Percentiles rank a stretch among this genome's conserved stretches.
These are phyloP conservation scores for Aspergillus sclerotioniger DNA, from an alignment of 495 filamentous ascomycete genomes.

Conservation along the genomic window DNA sequence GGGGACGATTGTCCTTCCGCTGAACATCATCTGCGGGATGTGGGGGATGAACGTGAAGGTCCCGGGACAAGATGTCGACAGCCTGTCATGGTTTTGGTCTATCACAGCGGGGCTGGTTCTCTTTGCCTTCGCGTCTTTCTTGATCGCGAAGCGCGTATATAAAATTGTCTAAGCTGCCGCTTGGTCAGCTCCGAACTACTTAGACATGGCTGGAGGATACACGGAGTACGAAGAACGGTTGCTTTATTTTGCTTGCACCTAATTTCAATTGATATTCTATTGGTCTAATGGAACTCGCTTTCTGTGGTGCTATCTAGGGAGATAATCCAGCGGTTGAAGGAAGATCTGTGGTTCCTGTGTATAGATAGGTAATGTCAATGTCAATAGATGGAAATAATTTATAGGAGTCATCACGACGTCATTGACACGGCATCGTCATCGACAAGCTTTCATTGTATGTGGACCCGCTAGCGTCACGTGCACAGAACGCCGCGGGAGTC, in stretches of 20 bases:
- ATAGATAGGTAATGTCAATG: too few species aligned
- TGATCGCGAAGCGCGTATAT: conserved; percentile 78
- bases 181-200: not conserved
- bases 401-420: too few species aligned
- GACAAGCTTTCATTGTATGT: too few species aligned
- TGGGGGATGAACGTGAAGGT: conserved; percentile 99
- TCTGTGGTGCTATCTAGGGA: too few species aligned
- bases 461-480: too few species aligned
- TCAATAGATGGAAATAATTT: too few species aligned
- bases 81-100: conserved; percentile 62
- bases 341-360: too few species aligned
- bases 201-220: not conserved
- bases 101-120: conserved; percentile 71
- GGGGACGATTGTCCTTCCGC: conserved; percentile 93
- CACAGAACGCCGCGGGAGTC: too few species aligned
- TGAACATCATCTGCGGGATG: conserved; percentile 98
- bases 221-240: not conserved
- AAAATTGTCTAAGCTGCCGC: conserved; percentile 54
- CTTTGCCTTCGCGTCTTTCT: conserved; percentile 76
- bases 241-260: not conserved
- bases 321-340: too few species aligned
- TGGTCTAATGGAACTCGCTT: too few species aligned
- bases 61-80: conserved; percentile 75
- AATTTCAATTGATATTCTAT: too few species aligned
- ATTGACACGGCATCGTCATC: too few species aligned